Evolutionary conservation across 352 stramenopile species (phyloP).

Genomic region (Globisporangium takayamanum): DNA sequence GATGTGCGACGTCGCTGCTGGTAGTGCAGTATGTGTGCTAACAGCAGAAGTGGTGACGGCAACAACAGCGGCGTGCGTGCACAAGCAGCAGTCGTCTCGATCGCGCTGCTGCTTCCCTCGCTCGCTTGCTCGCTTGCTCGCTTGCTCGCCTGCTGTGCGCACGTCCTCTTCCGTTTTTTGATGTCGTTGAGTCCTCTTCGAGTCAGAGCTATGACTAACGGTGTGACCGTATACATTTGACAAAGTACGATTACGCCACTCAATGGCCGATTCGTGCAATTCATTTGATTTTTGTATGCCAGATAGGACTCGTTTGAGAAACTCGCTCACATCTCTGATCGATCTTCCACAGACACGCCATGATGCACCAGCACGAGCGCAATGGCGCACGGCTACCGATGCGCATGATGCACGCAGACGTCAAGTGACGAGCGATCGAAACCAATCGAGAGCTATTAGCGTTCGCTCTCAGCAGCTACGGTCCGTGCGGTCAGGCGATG

Average conservation of each 20-base stretch:
- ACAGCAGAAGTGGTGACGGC: too few species aligned
- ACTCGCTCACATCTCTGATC: background rate
- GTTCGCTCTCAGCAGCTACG: constrained; percentile 35
- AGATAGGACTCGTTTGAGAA: too few species aligned
- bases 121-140: background rate
- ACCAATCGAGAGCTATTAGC: constrained; percentile 24
- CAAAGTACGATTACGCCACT: too few species aligned
- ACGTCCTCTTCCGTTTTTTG: background rate
- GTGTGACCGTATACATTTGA: too few species aligned
- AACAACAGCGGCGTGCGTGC: background rate
- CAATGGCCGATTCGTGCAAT: too few species aligned
- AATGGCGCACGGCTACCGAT: background rate
- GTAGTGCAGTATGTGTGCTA: background rate
- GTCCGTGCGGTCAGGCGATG: constrained; percentile 30
- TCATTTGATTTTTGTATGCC: too few species aligned
- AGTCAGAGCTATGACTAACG: background rate
- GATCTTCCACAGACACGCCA: background rate
- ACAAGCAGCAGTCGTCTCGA: background rate
- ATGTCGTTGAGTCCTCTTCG: background rate
- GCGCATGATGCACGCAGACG: constrained; percentile 7
- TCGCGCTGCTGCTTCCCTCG: background rate
- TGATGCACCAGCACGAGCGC: background rate
- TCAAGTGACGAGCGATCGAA: constrained; percentile 23
- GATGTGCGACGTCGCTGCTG: background rate
- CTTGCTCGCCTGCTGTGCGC: background rate